Evolutionary conservation across 345 rosid species (phyloP), one percentile per base, ranked within the genome.

Genomic region (Crucihimalaya himalaica): DNA sequence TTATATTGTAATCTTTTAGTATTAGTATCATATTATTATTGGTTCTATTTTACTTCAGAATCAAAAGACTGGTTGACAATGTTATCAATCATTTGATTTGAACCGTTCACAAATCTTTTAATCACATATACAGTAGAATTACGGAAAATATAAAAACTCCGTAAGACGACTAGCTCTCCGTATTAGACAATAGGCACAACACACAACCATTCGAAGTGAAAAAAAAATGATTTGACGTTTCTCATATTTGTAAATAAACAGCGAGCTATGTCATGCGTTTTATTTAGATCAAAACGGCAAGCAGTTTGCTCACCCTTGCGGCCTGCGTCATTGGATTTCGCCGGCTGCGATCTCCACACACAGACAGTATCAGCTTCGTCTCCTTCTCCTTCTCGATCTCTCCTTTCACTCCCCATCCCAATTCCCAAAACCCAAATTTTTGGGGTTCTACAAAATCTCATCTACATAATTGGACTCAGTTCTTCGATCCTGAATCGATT

Each of bases 1-100:
- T 75, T 25, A 25, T 69, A 53, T 61, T 69, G 79, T 76, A 69
- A 76, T 54, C 35, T 45, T 47, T 62, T 69, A 68, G 70, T 62
- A 69, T 69, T 62, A 76, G 65, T 69, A 46, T 76, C 67, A 74
- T 57, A 4, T 66, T 28, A 51, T 68, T 75, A 59, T 25, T 45
- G 62, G 54, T 66, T 39, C 53, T 19, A 58, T 21, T 20, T n/a
- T n/a, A 67, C 63, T 59, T 51, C 20, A 58, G 45, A 48, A 48
- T 53, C 63, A 14, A 20, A 58, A 48, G 20, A 58, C 25, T 48
- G 45, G 19, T 37, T 7, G 39, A 52, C 64, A 23, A 2, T 31
- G 9, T 29, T 7, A 11, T 28, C 42, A 6, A 31, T n/a, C 29
- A 27, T 16, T n/a, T 43, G 5, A 25, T 9, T 10, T 27, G 23